Evolutionary conservation across 2,329 filamentous ascomycete species (phyloP).

Genomic region (Ustulina deusta): DNA sequence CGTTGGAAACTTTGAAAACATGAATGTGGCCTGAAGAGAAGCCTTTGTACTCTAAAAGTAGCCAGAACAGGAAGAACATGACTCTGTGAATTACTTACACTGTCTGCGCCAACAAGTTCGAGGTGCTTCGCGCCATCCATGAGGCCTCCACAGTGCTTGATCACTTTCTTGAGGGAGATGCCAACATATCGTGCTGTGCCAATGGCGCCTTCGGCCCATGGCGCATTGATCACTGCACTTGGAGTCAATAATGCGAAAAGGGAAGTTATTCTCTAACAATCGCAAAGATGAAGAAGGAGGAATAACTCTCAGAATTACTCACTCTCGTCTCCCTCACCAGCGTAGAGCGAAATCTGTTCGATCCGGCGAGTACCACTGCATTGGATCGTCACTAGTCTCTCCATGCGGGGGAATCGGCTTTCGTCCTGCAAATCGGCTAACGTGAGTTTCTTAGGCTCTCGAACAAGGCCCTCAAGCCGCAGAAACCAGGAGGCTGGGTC

Average conservation of each 20-base stretch:
- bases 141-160: slow-evolving; percentile 76
- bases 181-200: slow-evolving; percentile 72
- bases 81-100: slow-evolving; percentile 45
- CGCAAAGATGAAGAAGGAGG: neutral
- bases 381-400: slow-evolving; percentile 72
- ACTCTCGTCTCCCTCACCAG: slow-evolving; percentile 73
- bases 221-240: slow-evolving; percentile 57
- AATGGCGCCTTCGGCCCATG: slow-evolving; percentile 76
- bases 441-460: slow-evolving; percentile 66
- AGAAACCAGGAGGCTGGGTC: slow-evolving; percentile 66
- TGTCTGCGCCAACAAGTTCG: slow-evolving; percentile 77
- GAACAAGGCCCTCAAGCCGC: slow-evolving; percentile 70
- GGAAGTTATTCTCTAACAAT: neutral
- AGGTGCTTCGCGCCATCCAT: slow-evolving; percentile 67
- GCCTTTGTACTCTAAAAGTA: neutral
- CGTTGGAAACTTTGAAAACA: neutral
- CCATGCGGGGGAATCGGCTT: slow-evolving; percentile 67
- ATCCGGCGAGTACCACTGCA: slow-evolving; percentile 77
- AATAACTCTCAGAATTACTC: neutral
- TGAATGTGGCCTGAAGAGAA: neutral
- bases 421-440: slow-evolving; percentile 72
- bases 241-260: neutral
- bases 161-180: slow-evolving; percentile 74
- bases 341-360: slow-evolving; percentile 74
- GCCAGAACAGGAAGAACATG: too few species aligned